Evolutionary conservation across 306 rosid species (phyloP).

Genomic region (Clitoria ternatea): DNA sequence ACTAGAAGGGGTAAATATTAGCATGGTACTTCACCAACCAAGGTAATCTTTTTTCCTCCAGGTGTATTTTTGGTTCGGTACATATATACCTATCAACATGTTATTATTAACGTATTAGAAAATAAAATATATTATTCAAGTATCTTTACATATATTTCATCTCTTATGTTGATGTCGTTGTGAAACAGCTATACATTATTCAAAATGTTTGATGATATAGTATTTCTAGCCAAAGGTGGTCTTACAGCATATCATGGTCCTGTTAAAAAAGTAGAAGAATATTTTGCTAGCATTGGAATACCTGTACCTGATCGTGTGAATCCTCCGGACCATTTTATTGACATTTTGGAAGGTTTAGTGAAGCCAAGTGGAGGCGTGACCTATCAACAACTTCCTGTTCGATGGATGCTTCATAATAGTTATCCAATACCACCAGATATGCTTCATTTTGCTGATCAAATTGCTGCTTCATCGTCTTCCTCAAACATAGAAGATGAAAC

Average conservation of each 20-base stretch:
- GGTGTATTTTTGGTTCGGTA: background rate
- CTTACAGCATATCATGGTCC: slow-evolving; percentile 78
- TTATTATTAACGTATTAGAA: background rate
- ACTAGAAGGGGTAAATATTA: slow-evolving; percentile 55
- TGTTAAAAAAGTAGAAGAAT: slow-evolving; percentile 76
- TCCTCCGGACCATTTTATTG: slow-evolving; percentile 84
- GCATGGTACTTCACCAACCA: slow-evolving; percentile 79
- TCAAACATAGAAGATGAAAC: slow-evolving; percentile 12
- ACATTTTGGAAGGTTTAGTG: slow-evolving; percentile 72
- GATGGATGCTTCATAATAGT: slow-evolving; percentile 87
- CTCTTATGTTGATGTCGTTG: slow-evolving; percentile 17
- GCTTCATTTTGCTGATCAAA: slow-evolving; percentile 58
- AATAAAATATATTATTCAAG: slow-evolving; percentile 9
- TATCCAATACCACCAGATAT: slow-evolving; percentile 69
- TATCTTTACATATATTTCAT: slow-evolving; percentile 5
- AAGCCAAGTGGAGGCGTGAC: slow-evolving; percentile 52
- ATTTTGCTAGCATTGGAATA: slow-evolving; percentile 71
- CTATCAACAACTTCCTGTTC: slow-evolving; percentile 62
- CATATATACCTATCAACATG: background rate
- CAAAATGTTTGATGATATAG: slow-evolving; percentile 79
- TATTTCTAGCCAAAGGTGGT: slow-evolving; percentile 84
- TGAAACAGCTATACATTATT: slow-evolving; percentile 63
- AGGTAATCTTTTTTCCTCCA: slow-evolving; percentile 42
- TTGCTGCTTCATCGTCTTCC: slow-evolving; percentile 45
- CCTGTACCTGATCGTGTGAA: slow-evolving; percentile 71